phyloP scores from a whole-genome alignment of 1,139 yeast species.

The Magnusiomyces ingens region DNA sequence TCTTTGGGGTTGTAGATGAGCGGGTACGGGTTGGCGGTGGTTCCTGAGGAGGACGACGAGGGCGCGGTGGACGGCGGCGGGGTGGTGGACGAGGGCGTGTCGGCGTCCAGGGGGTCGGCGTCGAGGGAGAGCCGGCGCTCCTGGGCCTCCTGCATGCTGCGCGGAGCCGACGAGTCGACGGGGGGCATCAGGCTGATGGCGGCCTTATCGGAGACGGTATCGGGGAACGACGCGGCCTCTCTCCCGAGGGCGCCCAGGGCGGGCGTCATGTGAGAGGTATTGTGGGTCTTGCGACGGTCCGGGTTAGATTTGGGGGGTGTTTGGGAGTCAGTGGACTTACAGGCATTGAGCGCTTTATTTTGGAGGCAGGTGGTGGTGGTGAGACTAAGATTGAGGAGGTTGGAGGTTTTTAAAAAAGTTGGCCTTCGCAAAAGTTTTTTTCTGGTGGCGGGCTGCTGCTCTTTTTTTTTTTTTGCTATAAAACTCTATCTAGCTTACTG shows the following conservation, averaged over 20 bases:
- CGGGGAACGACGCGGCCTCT: slow-evolving; percentile 14
- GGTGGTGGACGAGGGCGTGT: not conserved
- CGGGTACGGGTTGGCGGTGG: slow-evolving; percentile 1
- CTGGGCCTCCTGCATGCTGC: not conserved
- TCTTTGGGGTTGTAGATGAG: slow-evolving; percentile 13
- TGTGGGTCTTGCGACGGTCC: slow-evolving; percentile 1
- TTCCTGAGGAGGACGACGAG: not conserved
- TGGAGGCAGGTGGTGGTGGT: too few relatives aligned
- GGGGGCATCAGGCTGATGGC: slow-evolving; percentile 2
- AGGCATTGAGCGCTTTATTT: too few relatives aligned
- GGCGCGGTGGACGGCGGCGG: not conserved
- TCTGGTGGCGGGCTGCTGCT: too few relatives aligned
- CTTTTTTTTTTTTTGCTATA: too few relatives aligned
- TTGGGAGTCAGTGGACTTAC: not conserved
- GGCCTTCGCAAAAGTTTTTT: not conserved
- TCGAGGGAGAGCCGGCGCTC: slow-evolving; percentile 3
- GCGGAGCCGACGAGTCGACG: slow-evolving; percentile 5
- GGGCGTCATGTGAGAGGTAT: slow-evolving; percentile 12
- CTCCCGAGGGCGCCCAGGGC: slow-evolving; percentile 13
- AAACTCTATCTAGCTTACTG: too few relatives aligned
- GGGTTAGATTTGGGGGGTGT: not conserved
- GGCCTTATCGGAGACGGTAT: slow-evolving; percentile 4
- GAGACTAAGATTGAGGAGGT: not conserved
- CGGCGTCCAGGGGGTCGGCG: not conserved
- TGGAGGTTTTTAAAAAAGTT: not conserved